These are phyloP conservation scores for Kwoniella botswanensis DNA, from an alignment of 768 basidiomycete genomes.

Conservation along the genomic window DNA sequence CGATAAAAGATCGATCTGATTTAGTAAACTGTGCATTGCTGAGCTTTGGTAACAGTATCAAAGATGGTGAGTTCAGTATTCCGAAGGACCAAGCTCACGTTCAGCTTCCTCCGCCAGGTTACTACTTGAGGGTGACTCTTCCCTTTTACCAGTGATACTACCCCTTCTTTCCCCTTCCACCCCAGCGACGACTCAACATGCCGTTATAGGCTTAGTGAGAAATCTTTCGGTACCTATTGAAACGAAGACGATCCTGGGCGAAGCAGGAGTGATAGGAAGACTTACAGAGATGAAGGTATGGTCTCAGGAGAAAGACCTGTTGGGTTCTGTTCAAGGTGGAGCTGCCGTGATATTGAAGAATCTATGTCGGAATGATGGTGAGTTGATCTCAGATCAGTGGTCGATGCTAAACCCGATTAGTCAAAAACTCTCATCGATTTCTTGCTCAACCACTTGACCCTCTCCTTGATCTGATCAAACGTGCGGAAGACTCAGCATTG, in stretches of 20 bases:
- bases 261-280: constrained; percentile 68
- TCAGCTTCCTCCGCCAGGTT: constrained; percentile 22
- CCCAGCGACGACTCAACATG: constrained; percentile 73
- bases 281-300: constrained; percentile 72
- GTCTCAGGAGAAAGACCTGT: constrained; percentile 76
- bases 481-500: constrained; percentile 79
- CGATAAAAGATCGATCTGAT: constrained; percentile 28
- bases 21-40: constrained; percentile 41
- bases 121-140: neutral
- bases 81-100: neutral
- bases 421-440: constrained; percentile 58
- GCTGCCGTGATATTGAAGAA: constrained; percentile 90
- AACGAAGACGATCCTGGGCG: constrained; percentile 68
- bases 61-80: constrained; percentile 36
- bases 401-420: constrained; percentile 23
- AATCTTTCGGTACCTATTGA: constrained; percentile 69
- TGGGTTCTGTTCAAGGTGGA: constrained; percentile 81
- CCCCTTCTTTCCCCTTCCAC: constrained; percentile 19
- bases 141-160: constrained; percentile 9
- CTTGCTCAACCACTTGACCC: constrained; percentile 64
- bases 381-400: constrained; percentile 15
- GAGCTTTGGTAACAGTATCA: constrained; percentile 44
- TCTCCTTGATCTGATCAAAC: constrained; percentile 74
- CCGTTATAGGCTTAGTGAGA: constrained; percentile 81
- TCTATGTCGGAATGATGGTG: constrained; percentile 77